Evolutionary conservation across 2,329 filamentous ascomycete genomes (phyloP), one percentile per base, ranked within the genome.

Genomic region (Ophioceras dolichostomum): DNA sequence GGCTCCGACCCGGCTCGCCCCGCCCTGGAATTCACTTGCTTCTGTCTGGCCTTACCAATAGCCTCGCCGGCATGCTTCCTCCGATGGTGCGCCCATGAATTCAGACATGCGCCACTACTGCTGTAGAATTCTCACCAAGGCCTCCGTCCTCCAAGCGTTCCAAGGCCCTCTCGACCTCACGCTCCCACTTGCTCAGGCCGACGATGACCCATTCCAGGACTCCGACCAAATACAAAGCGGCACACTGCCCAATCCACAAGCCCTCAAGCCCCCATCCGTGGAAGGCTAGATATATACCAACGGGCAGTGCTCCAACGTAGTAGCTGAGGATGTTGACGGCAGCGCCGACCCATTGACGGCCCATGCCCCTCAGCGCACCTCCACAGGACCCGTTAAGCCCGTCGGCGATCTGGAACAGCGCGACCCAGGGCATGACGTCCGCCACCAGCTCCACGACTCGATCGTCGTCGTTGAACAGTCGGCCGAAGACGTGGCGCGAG

Each of bases 351-450:
- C 88, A 86, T 56, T 94, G 86, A 38, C 83, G 64, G 3, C 86
- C 87, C 83, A 89, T 91, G 0, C 86, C 87, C 45, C 86, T 62
- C 12, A 94, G 60, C 16, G 77, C 76, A 2, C 87, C 86, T 1
- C 87, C 86, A 51, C 86, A 94, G 41, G 76, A 83, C 1, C 86
- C 85, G 49, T 91, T 91, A 24, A 94, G 60, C 0, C 86, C 87
- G 53, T 94, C 86, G 0, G 86, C 85, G 41, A 94, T 88, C 61
- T 94, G 86, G 58, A 94, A 94, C 3, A 94, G 64, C 1, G 86
- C 87, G 1, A 94, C 86, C 48, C 79, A 89, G 0, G 87, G 87
- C 65, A 94, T 78, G 19, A 94, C 81, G 13, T 79, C 62, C 1
- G 80, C 74, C 0, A 87, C 88, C 1, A 94, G 70, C 8, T 54